Base-by-base conservation (phyloP, 768 basidiomycete species). In the Lyophyllum semitale region DNA sequence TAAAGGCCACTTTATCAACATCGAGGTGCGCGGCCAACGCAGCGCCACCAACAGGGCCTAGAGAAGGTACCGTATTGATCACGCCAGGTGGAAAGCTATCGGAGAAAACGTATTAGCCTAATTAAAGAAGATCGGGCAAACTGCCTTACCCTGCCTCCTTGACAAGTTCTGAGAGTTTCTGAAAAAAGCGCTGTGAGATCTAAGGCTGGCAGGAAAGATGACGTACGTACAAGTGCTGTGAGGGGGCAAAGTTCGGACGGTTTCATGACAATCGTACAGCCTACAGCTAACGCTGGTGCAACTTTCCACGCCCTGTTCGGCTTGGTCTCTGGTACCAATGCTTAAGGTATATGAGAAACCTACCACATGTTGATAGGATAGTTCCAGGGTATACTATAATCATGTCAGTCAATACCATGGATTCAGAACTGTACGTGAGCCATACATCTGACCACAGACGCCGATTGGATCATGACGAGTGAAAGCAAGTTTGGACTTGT, bases 1-100 rank as follows among this genome's bases (percentile, higher is more conserved):
- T 98, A 71, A 98, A 97, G 2, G 95, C 95, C 58, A 98, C 82
- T 72, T 97, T 96, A 76, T 97, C 93, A 44, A 98, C 88, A 60
- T 89, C 91, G 52, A 69, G 80, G 71, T 98, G 96, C 11, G 82
- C 71, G 5, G 95, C 75, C 55, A 98, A 79, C 2, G 93, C 92
- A 8, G 90, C 89, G 26, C 95, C 95, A 50, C 93, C 93, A 35
- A 91, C 80, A 45, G 79, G 59, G 26, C 95, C 95, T 37, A 88
- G 74, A 22, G 94, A 95, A 4, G 91, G 88, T 4, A 97, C 78
- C 23, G 89, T 91, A 71, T 97, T 96, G 57, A 98, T 66, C 12
- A 96, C 94, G 40, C 96, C 96, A 2, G 91, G 84, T 7, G 95
- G 95, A 69, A 95, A 95, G 11, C 90, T 92, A 59, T 44, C 51